Conservation (phyloP, 352 stramenopile genomes). For the Phytophthora capsici region DNA sequence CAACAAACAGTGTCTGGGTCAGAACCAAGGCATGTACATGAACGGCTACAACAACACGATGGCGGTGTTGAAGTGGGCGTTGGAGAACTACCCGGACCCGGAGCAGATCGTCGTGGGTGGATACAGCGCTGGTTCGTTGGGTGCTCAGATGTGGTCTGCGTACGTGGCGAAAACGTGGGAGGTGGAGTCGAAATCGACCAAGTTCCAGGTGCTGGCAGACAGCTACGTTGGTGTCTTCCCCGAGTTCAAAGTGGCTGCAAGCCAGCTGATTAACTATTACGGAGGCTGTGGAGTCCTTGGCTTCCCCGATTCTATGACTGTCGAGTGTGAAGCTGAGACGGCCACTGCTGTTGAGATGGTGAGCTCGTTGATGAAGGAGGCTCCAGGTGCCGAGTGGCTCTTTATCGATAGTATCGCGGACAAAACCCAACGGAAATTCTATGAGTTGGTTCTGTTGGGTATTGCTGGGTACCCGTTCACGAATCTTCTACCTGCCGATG, state of each 20-base stretch:
- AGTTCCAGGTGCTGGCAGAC: slow-evolving; percentile 53
- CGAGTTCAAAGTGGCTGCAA: slow-evolving; percentile 29
- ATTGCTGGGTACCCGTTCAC: slow-evolving; percentile 48
- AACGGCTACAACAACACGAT: slow-evolving; percentile 68
- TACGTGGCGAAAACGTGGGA: slow-evolving; percentile 55
- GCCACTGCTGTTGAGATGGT: slow-evolving; percentile 37
- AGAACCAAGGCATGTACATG: slow-evolving; percentile 54
- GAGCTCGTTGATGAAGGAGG: slow-evolving; percentile 34
- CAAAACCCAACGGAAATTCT: slow-evolving; percentile 51
- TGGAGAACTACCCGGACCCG: slow-evolving; percentile 58
- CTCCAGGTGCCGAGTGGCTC: slow-evolving; percentile 42
- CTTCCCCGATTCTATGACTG: slow-evolving; percentile 38
- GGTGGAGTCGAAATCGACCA: slow-evolving; percentile 43
- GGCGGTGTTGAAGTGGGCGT: slow-evolving; percentile 60
- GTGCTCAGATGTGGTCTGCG: slow-evolving; percentile 43
- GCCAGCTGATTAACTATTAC: slow-evolving; percentile 49
- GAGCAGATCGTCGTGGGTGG: slow-evolving; percentile 57
- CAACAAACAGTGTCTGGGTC: slow-evolving; percentile 36
- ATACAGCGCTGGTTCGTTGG: slow-evolving; percentile 57
- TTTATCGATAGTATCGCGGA: slow-evolving; percentile 53
- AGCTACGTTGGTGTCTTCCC: slow-evolving; percentile 61
- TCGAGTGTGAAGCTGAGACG: slow-evolving; percentile 34
- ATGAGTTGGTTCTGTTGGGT: slow-evolving; percentile 20
- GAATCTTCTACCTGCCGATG: slow-evolving; percentile 17
- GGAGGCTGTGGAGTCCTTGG: slow-evolving; percentile 36